phyloP scores from a whole-genome alignment of 2,329 filamentous ascomycete species.

The Graphiopsis chlorocephala region DNA sequence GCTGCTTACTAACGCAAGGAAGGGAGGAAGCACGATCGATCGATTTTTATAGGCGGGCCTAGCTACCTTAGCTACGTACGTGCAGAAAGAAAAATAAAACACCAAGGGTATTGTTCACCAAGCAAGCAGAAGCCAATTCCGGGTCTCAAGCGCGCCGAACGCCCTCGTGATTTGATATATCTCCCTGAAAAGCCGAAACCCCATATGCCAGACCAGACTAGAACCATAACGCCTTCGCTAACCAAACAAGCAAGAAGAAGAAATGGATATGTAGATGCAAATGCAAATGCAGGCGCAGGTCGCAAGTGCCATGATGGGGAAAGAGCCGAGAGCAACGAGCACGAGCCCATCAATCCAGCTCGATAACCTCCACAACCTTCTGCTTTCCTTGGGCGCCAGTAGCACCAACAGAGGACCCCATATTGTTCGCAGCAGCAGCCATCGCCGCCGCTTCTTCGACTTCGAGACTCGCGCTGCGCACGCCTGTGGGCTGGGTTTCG shows the following conservation, averaged over 20 bases:
- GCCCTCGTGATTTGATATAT: too few relatives aligned
- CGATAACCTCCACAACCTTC: constrained; percentile 23
- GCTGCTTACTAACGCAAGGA: too few relatives aligned
- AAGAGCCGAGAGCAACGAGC: neutral
- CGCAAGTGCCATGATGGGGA: neutral
- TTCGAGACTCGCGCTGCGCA: constrained; percentile 28
- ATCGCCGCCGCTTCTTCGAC: constrained; percentile 20
- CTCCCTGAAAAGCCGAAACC: too few relatives aligned
- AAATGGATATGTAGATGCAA: neutral
- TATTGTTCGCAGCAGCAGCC: neutral
- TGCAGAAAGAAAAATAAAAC: too few relatives aligned
- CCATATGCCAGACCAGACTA: too few relatives aligned
- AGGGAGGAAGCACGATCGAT: too few relatives aligned
- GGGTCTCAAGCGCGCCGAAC: too few relatives aligned
- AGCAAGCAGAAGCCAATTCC: too few relatives aligned
- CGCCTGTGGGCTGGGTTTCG: constrained; percentile 26
- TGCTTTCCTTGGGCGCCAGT: constrained; percentile 6
- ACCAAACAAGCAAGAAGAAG: neutral
- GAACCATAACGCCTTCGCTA: neutral
- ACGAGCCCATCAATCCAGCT: constrained; percentile 23
- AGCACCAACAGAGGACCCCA: neutral
- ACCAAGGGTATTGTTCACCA: too few relatives aligned
- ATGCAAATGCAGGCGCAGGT: too few relatives aligned
- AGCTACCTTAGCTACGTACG: too few relatives aligned
- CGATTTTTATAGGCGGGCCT: too few relatives aligned